phyloP scores from a whole-genome alignment of 192 early-diverging fungal species.

The Dissophora ornata region DNA sequence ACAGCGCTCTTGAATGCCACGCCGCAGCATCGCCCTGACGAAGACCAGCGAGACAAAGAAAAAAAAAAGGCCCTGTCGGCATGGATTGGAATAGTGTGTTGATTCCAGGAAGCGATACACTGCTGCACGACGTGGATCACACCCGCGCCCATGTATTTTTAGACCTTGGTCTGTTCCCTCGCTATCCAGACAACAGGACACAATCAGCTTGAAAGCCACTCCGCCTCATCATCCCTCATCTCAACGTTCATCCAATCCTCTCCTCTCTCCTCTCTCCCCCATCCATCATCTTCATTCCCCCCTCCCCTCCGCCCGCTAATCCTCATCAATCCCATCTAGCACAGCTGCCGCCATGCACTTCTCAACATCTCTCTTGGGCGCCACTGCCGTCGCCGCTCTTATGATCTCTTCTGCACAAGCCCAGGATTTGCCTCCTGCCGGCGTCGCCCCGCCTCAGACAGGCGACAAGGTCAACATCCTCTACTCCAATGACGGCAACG shows the following conservation, averaged over 20 bases:
- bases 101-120: no score
- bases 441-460: constrained; percentile 1
- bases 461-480: constrained; percentile 22
- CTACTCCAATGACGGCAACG: constrained; percentile 34
- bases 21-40: no score
- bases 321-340: not conserved
- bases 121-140: no score
- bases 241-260: not conserved
- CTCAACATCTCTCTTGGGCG: constrained; percentile 33
- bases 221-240: not conserved
- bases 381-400: constrained; percentile 16
- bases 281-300: no score
- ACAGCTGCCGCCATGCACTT: constrained; percentile 19
- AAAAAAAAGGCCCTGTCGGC: no score
- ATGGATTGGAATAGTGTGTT: no score
- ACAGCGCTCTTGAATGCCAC: no score
- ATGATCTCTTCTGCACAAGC: constrained; percentile 20
- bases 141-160: no score
- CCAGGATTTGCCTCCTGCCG: constrained; percentile 3
- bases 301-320: not conserved
- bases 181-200: no score
- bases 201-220: not conserved
- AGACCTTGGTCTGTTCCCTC: no score
- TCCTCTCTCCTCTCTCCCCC: not conserved
- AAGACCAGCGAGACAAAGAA: no score